Evolutionary conservation across 768 basidiomycete genomes (phyloP), one percentile per base, ranked within the genome.

Genomic region (Chalciporus piperatus): DNA sequence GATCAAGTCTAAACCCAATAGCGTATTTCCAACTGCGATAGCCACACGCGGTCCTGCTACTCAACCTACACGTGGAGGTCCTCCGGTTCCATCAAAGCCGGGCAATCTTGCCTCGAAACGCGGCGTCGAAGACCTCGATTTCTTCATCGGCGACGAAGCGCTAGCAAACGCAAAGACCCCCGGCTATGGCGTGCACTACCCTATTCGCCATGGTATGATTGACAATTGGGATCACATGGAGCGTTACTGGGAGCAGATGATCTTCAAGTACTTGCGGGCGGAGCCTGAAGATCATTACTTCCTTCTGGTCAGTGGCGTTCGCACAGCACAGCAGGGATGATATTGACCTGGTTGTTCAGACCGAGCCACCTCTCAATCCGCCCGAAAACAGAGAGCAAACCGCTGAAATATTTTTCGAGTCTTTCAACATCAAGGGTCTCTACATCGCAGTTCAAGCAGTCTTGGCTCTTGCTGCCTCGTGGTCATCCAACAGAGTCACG

Each of bases 141-240:
- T 98, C 80, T 97, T 89, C 79, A 99, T 99, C 73, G 97, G 97
- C 54, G 94, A 98, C 66, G 97, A 98, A 70, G 97, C 97, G 0
- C 77, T 98, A 16, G 92, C 92, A 16, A 98, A 98, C 67, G 85
- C 88, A 35, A 98, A 94, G 76, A 98, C 96, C 0, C 89, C 88
- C 0, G 89, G 89, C 2, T 99, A 98, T 72, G 85, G 89, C 20
- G 82, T 99, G 4, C 88, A 93, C 70, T 98, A 98, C 70, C 97
- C 97, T 13, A 98, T 98, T 65, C 82, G 91, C 48, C 97, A 98
- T 65, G 96, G 96, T 22, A 87, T 91, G 87, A 96, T 97, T 64
- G 95, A 97, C 56, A 97, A 97, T 63, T 95, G 92, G 92, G 92
- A 95, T 69, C 85, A 97, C 59, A 98, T 98, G 95, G 96, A 98